Percentiles rank a stretch among this genome's conserved stretches.
These are phyloP conservation scores for Endothia cerciana DNA, from an alignment of 2,329 filamentous ascomycete genomes.

Conservation along the genomic window DNA sequence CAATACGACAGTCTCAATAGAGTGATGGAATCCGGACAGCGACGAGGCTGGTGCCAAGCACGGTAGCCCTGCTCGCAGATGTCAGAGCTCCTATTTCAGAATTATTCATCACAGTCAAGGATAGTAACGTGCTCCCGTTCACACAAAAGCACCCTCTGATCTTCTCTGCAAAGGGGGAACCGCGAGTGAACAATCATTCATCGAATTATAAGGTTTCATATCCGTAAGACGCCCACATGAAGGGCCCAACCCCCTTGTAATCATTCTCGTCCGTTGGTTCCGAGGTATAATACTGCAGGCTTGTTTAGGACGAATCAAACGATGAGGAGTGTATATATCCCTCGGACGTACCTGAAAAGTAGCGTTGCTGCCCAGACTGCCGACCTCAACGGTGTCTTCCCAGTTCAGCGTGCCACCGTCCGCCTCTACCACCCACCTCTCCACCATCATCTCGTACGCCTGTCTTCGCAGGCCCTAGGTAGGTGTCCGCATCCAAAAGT, in stretches of 20 bases:
- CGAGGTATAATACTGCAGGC: constrained; percentile 41
- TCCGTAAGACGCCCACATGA: constrained; percentile 40
- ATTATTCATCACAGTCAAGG: background rate
- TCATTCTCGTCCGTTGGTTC: constrained; percentile 39
- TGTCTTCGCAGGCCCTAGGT: constrained; percentile 40
- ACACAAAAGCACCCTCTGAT: background rate
- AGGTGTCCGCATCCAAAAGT: constrained; percentile 35
- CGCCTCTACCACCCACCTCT: constrained; percentile 46
- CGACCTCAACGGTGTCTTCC: constrained; percentile 52
- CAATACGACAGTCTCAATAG: background rate
- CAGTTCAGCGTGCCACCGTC: constrained; percentile 49
- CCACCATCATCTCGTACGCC: constrained; percentile 43
- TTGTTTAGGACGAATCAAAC: background rate
- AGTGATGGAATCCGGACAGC: background rate
- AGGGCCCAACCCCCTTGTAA: constrained; percentile 39
- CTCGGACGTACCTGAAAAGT: constrained; percentile 47
- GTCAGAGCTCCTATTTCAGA: background rate
- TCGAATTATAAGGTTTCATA: constrained; percentile 17
- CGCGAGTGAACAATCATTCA: background rate
- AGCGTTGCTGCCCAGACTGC: constrained; percentile 49
- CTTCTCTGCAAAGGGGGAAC: background rate
- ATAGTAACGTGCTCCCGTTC: background rate
- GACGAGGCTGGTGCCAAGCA: background rate
- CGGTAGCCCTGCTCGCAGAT: background rate
- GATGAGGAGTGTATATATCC: background rate